Conservation (phyloP, 495 filamentous ascomycete genomes). For the Penicillium steckii region DNA sequence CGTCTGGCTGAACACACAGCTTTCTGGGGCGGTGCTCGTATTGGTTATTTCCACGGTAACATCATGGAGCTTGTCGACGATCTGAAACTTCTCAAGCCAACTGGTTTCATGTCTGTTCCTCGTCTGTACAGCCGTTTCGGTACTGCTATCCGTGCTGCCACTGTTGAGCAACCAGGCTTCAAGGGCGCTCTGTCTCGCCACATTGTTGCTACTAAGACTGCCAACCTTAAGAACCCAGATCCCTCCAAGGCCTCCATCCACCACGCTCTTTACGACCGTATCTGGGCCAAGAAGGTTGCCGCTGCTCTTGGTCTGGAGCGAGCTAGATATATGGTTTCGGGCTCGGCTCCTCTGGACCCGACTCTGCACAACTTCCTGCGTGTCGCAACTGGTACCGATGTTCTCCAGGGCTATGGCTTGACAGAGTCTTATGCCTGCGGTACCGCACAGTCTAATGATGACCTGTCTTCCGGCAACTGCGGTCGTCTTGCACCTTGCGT, state of each 20-base stretch:
- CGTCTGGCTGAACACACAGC: constrained; percentile 76
- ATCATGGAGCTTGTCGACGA: constrained; percentile 87
- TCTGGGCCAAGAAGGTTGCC: constrained; percentile 90
- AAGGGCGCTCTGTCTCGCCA: constrained; percentile 79
- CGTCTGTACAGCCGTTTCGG: constrained; percentile 92
- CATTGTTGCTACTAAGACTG: constrained; percentile 76
- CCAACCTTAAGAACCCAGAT: constrained; percentile 66
- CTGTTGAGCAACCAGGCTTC: constrained; percentile 74
- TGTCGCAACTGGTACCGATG: constrained; percentile 72
- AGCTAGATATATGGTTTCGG: constrained; percentile 72
- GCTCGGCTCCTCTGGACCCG: constrained; percentile 89
- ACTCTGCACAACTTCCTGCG: constrained; percentile 86
- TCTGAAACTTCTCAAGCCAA: constrained; percentile 81
- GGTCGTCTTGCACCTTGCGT: constrained; percentile 63
- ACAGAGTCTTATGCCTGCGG: constrained; percentile 90
- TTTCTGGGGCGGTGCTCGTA: constrained; percentile 68
- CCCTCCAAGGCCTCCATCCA: constrained; percentile 72
- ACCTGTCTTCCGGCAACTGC: constrained; percentile 78
- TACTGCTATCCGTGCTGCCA: constrained; percentile 72
- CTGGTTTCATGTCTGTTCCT: constrained; percentile 83
- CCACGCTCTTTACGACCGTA: constrained; percentile 85
- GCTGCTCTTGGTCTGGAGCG: constrained; percentile 77
- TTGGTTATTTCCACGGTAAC: constrained; percentile 96
- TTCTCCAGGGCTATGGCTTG: constrained; percentile 89
- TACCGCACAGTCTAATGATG: constrained; percentile 64